Conservation (phyloP, 2,329 filamentous ascomycete genomes). For the Colletotrichum eleusines region DNA sequence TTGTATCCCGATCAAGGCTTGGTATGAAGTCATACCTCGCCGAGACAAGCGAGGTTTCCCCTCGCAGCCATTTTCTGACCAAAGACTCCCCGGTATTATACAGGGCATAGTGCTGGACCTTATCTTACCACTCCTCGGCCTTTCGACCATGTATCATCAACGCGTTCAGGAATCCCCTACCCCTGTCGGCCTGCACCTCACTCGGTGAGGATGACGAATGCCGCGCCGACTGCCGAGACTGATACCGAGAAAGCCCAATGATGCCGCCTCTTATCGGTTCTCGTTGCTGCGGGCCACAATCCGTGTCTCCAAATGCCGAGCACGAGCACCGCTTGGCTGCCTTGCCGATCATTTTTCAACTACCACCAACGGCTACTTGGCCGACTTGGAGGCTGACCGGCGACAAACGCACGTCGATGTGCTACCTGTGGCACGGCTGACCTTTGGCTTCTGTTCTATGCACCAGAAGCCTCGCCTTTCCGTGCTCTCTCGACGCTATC, state of each 20-base stretch:
- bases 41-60: neutral
- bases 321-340: constrained; percentile 29
- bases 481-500: neutral
- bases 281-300: neutral
- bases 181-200: neutral
- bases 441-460: too few relatives aligned
- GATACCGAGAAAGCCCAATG: neutral
- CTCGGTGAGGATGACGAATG: constrained; percentile 30
- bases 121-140: neutral
- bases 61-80: neutral
- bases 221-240: constrained; percentile 33
- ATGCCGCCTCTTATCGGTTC: constrained; percentile 3
- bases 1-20: constrained; percentile 13
- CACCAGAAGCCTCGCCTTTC: neutral
- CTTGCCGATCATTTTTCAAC: constrained; percentile 27
- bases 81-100: neutral
- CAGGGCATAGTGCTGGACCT: too few relatives aligned
- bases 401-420: neutral
- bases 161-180: neutral
- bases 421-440: constrained; percentile 14
- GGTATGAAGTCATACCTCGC: constrained; percentile 39
- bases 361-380: constrained; percentile 7
- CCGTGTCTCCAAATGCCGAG: constrained; percentile 28
- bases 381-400: constrained; percentile 29
- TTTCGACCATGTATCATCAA: neutral